phyloP scores from a whole-genome alignment of 768 basidiomycete species.

The Jaapia argillacea region DNA sequence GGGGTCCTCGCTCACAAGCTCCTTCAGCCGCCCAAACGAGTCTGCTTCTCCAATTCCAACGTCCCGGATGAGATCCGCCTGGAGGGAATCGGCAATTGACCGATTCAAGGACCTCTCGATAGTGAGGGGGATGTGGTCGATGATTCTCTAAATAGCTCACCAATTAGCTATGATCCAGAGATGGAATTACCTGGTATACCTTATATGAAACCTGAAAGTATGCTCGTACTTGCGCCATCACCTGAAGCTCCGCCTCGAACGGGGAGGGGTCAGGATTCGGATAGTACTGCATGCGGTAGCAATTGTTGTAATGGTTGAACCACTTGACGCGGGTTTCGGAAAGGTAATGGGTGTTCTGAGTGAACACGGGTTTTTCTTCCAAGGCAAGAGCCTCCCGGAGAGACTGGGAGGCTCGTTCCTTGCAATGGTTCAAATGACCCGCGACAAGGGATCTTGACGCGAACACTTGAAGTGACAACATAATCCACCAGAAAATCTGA shows the following conservation, averaged over 20 bases:
- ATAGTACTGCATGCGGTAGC: conserved; percentile 8
- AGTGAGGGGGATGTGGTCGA: conserved; percentile 41
- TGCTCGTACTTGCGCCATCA: conserved; percentile 46
- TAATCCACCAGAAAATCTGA: no score
- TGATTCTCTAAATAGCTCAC: conserved; percentile 31
- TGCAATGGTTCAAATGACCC: no score
- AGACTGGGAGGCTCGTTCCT: no score
- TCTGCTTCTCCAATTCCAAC: no score
- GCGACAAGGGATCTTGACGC: no score
- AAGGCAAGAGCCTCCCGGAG: no score
- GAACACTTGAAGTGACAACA: no score
- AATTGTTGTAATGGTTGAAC: conserved; percentile 12
- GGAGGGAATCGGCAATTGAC: no score
- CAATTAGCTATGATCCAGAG: not conserved
- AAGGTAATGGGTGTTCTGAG: conserved; percentile 21
- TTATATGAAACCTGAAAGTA: conserved; percentile 48
- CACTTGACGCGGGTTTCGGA: conserved; percentile 10
- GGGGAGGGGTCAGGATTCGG: conserved; percentile 12
- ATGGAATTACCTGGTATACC: conserved; percentile 21
- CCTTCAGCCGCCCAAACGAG: not conserved
- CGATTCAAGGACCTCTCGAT: conserved; percentile 39
- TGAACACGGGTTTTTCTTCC: no score
- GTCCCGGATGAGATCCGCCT: no score
- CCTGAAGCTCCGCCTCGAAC: conserved; percentile 33
- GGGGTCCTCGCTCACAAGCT: not conserved